Conservation (phyloP, 768 basidiomycete species). For the Dioszegia hungarica region DNA sequence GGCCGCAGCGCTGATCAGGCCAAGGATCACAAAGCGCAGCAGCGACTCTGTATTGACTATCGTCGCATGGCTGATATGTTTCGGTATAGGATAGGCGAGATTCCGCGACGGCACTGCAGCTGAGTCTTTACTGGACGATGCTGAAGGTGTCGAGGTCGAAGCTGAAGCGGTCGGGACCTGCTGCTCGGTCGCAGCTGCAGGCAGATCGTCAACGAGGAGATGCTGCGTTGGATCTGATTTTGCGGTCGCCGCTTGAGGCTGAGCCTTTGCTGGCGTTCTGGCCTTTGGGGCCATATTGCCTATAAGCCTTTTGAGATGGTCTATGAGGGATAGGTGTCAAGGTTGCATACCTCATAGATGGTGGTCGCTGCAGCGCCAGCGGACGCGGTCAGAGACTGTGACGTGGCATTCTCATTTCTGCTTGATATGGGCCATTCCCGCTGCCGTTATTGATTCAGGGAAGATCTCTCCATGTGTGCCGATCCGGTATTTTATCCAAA, state of each 20-base stretch:
- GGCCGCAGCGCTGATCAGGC: constrained; percentile 86
- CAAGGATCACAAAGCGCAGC: constrained; percentile 81
- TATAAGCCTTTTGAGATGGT: neutral
- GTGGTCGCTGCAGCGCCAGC: too few relatives aligned
- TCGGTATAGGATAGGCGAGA: constrained; percentile 45
- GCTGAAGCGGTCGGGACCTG: neutral
- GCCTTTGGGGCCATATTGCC: constrained; percentile 13
- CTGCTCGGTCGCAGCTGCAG: neutral
- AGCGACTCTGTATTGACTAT: constrained; percentile 84
- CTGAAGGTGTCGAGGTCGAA: neutral
- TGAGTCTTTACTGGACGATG: too few relatives aligned
- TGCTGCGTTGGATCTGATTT: constrained; percentile 12
- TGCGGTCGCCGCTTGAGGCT: neutral
- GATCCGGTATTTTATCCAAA: too few relatives aligned
- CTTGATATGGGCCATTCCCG: too few relatives aligned
- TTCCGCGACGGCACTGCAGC: constrained; percentile 1
- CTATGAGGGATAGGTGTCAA: neutral
- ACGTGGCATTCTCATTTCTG: too few relatives aligned
- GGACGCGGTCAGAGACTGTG: too few relatives aligned
- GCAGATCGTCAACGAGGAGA: constrained; percentile 11
- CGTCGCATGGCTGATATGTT: constrained; percentile 51
- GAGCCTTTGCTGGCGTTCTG: constrained; percentile 6
- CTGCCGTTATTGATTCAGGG: too few relatives aligned
- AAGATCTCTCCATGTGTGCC: too few relatives aligned
- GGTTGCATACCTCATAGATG: neutral